These are phyloP conservation scores for Colletotrichum higginsianum DNA, from an alignment of 2,329 filamentous ascomycete genomes.

Conservation along the genomic window DNA sequence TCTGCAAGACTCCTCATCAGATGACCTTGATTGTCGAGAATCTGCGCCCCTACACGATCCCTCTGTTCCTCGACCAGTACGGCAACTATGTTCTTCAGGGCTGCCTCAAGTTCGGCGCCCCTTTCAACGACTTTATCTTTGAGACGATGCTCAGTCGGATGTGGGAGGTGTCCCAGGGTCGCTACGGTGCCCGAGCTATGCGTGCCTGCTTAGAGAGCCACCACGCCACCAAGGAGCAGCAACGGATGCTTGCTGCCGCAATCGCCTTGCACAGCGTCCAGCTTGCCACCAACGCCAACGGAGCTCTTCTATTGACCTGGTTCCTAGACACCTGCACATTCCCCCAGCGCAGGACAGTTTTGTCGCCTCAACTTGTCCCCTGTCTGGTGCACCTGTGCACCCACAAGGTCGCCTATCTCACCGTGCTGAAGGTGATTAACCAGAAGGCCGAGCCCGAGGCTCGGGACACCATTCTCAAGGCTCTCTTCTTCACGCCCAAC, in stretches of 20 bases:
- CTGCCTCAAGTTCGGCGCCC: slow-evolving; percentile 90
- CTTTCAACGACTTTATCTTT: slow-evolving; percentile 97
- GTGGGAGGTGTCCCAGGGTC: slow-evolving; percentile 93
- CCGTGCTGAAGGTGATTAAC: slow-evolving; percentile 98
- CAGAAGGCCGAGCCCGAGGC: slow-evolving; percentile 96
- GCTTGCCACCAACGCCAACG: slow-evolving; percentile 95
- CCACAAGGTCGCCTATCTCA: slow-evolving; percentile 98
- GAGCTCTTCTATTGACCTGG: slow-evolving; percentile 94
- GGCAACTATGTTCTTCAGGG: slow-evolving; percentile 99
- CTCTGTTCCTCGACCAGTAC: slow-evolving; percentile 96
- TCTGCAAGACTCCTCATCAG: slow-evolving; percentile 87
- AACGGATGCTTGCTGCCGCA: slow-evolving; percentile 91
- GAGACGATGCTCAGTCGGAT: slow-evolving; percentile 95
- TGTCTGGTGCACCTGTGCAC: slow-evolving; percentile 96
- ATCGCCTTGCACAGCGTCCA: slow-evolving; percentile 98
- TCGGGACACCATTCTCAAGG: slow-evolving; percentile 88
- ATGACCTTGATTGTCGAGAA: slow-evolving; percentile 88
- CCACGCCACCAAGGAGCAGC: slow-evolving; percentile 94
- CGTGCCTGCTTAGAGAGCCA: slow-evolving; percentile 97
- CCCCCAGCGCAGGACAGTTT: slow-evolving; percentile 88
- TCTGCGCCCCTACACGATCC: slow-evolving; percentile 87
- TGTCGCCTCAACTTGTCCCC: slow-evolving; percentile 92
- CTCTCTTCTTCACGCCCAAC: slow-evolving; percentile 91
- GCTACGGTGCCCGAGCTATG: slow-evolving; percentile 96
- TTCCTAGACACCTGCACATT: slow-evolving; percentile 98